Conservation (phyloP, 805 yeast species). For the Candida berthetii region DNA sequence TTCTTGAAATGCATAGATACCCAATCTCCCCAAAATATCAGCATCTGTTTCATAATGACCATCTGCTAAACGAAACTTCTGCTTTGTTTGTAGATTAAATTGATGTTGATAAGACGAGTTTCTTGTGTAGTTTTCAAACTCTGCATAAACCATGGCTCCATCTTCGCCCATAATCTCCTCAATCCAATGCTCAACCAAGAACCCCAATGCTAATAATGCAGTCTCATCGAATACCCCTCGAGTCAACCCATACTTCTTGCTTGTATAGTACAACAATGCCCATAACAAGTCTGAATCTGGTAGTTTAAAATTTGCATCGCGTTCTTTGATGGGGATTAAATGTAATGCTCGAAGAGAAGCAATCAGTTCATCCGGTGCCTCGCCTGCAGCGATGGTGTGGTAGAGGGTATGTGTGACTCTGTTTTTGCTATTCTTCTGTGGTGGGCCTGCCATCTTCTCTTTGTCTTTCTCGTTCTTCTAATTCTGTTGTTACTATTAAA, state of each 20-base stretch:
- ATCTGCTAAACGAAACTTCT: too few species aligned
- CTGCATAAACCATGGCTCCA: slow-evolving; percentile 1
- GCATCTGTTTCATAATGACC: too few species aligned
- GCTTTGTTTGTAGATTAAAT: too few species aligned
- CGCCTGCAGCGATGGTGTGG: neutral
- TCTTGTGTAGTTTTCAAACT: neutral
- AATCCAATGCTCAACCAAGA: slow-evolving; percentile 30
- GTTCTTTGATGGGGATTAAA: slow-evolving; percentile 11
- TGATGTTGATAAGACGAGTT: too few species aligned
- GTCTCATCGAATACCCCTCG: slow-evolving; percentile 27
- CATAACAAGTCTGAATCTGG: slow-evolving; percentile 23
- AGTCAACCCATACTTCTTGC: slow-evolving; percentile 16
- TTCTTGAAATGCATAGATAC: too few species aligned
- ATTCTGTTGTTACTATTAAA: too few species aligned
- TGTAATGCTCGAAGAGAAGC: slow-evolving; percentile 1
- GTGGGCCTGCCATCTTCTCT: too few species aligned
- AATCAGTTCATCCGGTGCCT: slow-evolving; percentile 11
- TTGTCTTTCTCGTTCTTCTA: too few species aligned
- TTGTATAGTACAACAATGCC: slow-evolving; percentile 29
- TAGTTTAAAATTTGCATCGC: slow-evolving; percentile 7
- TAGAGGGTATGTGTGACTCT: too few species aligned
- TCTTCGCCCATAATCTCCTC: slow-evolving; percentile 14
- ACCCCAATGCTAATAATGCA: slow-evolving; percentile 27
- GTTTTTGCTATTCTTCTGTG: too few species aligned
- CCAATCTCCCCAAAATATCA: too few species aligned